Evolutionary conservation across 768 basidiomycete genomes (phyloP).

Genomic region (Cubamyces lactineus): DNA sequence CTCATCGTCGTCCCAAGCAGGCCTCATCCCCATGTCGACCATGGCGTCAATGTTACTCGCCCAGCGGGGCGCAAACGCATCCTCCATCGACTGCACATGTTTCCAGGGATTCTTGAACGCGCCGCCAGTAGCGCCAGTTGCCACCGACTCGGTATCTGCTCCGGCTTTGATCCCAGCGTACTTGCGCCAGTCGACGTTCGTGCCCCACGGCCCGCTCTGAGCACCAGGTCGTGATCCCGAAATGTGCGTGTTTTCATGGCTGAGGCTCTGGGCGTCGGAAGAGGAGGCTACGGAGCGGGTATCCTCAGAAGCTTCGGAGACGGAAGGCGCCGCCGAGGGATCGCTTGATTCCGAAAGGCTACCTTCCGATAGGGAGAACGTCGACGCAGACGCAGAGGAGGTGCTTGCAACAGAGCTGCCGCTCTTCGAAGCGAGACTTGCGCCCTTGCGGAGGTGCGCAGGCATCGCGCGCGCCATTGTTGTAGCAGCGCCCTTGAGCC

Average conservation of each 20-base stretch:
- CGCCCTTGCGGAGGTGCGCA: slow-evolving; percentile 7
- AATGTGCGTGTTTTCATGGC: too few relatives aligned
- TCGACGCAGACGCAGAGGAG: neutral
- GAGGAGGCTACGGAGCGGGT: neutral
- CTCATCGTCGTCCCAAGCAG: slow-evolving; percentile 9
- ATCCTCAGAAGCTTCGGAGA: neutral
- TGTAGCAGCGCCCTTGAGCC: neutral
- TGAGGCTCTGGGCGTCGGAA: neutral
- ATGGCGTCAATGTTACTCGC: neutral
- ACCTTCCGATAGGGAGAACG: neutral
- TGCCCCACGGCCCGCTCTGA: slow-evolving; percentile 1
- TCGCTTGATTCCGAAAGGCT: neutral
- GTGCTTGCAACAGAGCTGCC: neutral
- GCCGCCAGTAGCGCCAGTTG: neutral
- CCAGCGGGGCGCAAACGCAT: neutral
- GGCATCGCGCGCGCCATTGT: slow-evolving; percentile 2
- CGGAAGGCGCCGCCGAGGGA: neutral
- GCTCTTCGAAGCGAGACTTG: neutral
- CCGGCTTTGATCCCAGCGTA: slow-evolving; percentile 2
- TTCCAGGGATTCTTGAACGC: slow-evolving; percentile 19
- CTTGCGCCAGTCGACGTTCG: neutral
- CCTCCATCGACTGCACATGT: neutral
- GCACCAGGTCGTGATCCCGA: neutral
- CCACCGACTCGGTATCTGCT: slow-evolving; percentile 8
- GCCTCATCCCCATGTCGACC: neutral